Conservation (phyloP, 371 early-diverging fungal species). For the Cokeromyces recurvatus region DNA sequence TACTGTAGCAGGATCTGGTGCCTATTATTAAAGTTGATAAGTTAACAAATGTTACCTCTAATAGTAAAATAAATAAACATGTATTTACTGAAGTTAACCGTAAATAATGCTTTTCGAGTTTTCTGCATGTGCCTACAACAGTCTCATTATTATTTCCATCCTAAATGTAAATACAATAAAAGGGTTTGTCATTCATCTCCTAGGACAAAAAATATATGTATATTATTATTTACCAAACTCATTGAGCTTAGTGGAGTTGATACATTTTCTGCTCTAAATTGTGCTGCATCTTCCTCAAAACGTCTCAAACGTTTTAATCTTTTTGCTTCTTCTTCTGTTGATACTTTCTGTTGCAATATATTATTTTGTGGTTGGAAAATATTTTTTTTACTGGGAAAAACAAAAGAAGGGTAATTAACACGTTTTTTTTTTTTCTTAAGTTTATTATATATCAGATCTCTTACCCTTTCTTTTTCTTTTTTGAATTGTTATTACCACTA, state of each 20-base stretch:
- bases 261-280: conserved; percentile 8
- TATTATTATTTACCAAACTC: conserved; percentile 1
- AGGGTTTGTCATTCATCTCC: too few species aligned
- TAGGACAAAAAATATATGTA: too few species aligned
- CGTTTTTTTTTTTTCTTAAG: too few species aligned
- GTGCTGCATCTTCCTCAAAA: conserved; percentile 39
- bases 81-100: conserved; percentile 77
- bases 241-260: conserved; percentile 4
- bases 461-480: conserved; percentile 27
- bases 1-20: conserved; percentile 89
- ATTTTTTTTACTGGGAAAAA: conserved; percentile 4
- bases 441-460: too few species aligned
- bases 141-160: conserved; percentile 76
- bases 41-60: not conserved
- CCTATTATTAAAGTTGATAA: conserved; percentile 36
- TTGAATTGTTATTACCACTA: conserved; percentile 17
- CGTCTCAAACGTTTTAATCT: conserved; percentile 38
- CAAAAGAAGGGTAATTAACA: too few species aligned
- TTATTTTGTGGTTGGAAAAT: conserved; percentile 11
- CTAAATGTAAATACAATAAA: conserved; percentile 9
- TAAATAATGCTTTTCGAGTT: conserved; percentile 86
- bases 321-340: conserved; percentile 28
- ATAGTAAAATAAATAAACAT: conserved; percentile 26
- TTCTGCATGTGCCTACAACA: conserved; percentile 82
- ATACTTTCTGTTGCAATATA: conserved; percentile 18